Evolutionary conservation across 257 asterid genomes (phyloP).

Genomic region (Solanum sejunctum): DNA sequence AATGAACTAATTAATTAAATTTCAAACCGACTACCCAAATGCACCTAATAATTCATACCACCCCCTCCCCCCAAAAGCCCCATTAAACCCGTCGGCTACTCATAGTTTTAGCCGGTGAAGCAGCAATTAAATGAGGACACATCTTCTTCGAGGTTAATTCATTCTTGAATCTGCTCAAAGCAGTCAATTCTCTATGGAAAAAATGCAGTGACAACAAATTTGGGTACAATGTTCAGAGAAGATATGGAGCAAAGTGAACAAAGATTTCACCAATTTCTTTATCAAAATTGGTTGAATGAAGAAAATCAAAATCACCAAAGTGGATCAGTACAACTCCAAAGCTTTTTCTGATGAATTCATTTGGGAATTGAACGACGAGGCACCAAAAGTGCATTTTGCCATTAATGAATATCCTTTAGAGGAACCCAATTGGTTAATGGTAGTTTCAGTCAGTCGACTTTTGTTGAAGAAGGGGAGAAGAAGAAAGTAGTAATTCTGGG

Average conservation of each 20-base stretch:
- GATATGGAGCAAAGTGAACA: slow-evolving; percentile 8
- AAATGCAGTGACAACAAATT: not conserved
- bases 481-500: too few species aligned
- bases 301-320: slow-evolving; percentile 44
- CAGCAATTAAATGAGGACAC: too few species aligned
- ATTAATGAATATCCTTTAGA: slow-evolving; percentile 61
- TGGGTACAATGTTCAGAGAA: slow-evolving; percentile 60
- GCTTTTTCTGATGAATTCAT: slow-evolving; percentile 57
- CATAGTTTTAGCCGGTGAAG: too few species aligned
- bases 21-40: too few species aligned
- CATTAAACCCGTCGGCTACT: too few species aligned
- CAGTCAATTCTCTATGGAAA: too few species aligned
- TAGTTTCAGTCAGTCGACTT: slow-evolving; percentile 55
- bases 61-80: too few species aligned
- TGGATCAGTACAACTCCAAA: slow-evolving; percentile 58
- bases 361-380: slow-evolving; percentile 50
- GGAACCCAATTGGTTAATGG: slow-evolving; percentile 47
- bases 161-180: too few species aligned
- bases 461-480: too few species aligned
- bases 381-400: slow-evolving; percentile 73
- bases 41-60: not conserved
- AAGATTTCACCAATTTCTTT: slow-evolving; percentile 58
- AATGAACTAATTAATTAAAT: not conserved
- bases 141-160: too few species aligned
- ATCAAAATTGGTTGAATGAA: slow-evolving; percentile 78